These are phyloP conservation scores for Alternaria dauci DNA, from an alignment of 2,329 filamentous ascomycete species.

Conservation along the genomic window DNA sequence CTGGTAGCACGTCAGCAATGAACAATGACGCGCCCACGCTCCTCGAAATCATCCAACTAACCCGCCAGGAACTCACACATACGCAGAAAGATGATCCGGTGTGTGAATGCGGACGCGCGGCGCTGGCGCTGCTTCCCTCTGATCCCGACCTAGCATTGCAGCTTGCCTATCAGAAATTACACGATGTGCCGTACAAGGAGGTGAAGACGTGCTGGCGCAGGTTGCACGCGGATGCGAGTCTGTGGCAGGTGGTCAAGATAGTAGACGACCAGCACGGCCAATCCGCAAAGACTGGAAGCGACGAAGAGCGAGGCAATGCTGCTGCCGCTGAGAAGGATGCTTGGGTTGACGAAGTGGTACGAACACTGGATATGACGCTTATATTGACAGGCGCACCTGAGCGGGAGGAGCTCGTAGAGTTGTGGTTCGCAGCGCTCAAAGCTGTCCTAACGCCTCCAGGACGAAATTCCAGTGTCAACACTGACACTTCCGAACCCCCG, in stretches of 20 bases:
- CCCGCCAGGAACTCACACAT: constrained; percentile 34
- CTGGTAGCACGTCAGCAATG: constrained; percentile 7
- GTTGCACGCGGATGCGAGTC: constrained; percentile 74
- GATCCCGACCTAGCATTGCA: constrained; percentile 63
- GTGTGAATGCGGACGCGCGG: constrained; percentile 53
- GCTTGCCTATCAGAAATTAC: constrained; percentile 71
- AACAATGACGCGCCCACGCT: constrained; percentile 29
- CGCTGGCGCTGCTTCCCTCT: constrained; percentile 47
- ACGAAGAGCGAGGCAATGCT: constrained; percentile 22
- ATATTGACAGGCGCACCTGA: constrained; percentile 68
- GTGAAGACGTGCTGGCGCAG: constrained; percentile 74
- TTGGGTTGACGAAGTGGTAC: constrained; percentile 68
- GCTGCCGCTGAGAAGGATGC: constrained; percentile 30
- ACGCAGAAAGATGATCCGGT: constrained; percentile 40
- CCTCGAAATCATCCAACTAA: constrained; percentile 36
- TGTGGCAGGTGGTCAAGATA: constrained; percentile 65
- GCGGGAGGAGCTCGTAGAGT: constrained; percentile 47
- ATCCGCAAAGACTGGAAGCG: background rate
- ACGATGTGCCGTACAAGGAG: constrained; percentile 72
- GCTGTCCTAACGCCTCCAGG: constrained; percentile 8
- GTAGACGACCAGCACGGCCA: constrained; percentile 20
- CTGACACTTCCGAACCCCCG: constrained; percentile 15
- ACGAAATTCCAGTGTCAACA: background rate
- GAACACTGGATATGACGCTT: constrained; percentile 75
- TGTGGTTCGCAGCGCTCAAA: constrained; percentile 63